Percentiles rank a stretch among this genome's conserved stretches.
These are phyloP conservation scores for Arctium lappa DNA, from an alignment of 129 eudicot species.

Conservation along the genomic window DNA sequence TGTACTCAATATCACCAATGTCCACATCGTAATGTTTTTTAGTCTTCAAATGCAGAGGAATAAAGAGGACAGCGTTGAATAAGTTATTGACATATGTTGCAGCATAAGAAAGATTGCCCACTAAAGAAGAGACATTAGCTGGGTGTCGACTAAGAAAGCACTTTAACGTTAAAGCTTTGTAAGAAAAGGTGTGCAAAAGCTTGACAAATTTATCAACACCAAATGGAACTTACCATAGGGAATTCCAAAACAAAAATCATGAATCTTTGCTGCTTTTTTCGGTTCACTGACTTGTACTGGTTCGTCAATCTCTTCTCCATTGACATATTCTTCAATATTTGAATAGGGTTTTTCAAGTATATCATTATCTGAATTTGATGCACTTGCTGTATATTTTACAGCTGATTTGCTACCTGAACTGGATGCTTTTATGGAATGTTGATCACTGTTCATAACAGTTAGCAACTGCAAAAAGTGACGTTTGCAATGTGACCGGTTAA, in stretches of 20 bases:
- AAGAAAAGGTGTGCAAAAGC: not conserved
- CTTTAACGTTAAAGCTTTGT: not conserved
- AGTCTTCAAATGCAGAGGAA: not conserved
- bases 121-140: not conserved
- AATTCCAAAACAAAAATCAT: slow-evolving; percentile 92
- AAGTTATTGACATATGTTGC: not conserved
- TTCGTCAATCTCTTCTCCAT: slow-evolving; percentile 28
- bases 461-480: slow-evolving; percentile 33
- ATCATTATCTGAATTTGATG: slow-evolving; percentile 38
- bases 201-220: not conserved
- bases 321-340: slow-evolving; percentile 30
- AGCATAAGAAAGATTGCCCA: not conserved
- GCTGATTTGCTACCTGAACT: slow-evolving; percentile 38
- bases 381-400: slow-evolving; percentile 36
- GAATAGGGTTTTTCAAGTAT: slow-evolving; percentile 26
- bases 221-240: slow-evolving; percentile 72
- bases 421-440: slow-evolving; percentile 33
- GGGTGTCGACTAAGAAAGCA: not conserved
- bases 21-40: not conserved
- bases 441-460: slow-evolving; percentile 35
- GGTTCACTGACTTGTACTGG: slow-evolving; percentile 35
- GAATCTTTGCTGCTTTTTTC: slow-evolving; percentile 72
- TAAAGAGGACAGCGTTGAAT: not conserved
- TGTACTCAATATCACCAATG: not conserved
- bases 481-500: not conserved